Base-by-base conservation (phyloP, 2,329 filamentous ascomycete species). In the Clonostachys chloroleuca region DNA sequence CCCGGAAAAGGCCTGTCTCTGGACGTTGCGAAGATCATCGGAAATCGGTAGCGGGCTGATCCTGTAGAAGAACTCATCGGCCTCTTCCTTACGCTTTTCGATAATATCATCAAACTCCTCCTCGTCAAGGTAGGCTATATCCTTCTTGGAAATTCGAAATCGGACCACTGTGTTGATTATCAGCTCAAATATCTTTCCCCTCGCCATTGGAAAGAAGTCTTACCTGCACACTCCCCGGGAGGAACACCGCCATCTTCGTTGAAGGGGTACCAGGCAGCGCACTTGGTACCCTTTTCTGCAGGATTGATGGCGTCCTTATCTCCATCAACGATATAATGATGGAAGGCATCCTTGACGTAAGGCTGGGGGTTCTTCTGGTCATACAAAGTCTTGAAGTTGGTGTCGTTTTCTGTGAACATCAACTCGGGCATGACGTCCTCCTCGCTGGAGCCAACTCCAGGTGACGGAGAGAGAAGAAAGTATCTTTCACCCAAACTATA, bases 311-410 rank as follows among this genome's bases (percentile, higher is more conserved):
- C 89, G 16, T 73, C 80, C 68, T 89, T 87, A 62, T 96, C 83
- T 24, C 84, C 81, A 49, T 94, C 79, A 42, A 96, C 88, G 50
- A 97, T 91, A 59, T 89, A 81, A 53, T 87, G 79, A 64, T 97
- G 92, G 68, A 97, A 96, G 12, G 89, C 94, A 66, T 97, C 92
- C 69, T 97, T 97, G 63, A 96, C 91, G 58, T 91, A 96, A 0
- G 84, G 82, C 35, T 86, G 82, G 56, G 84, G 80, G 65, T 97
- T 97, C 64, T 89, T 73, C 43, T 85, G 84, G 5, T 77, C 78
- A 67, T 94, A 96, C 2, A 97, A 76, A 12, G 74, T 68, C 52
- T 91, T 76, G 63, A 83, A 86, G 63, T 97, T 97, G 57, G 89
- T 95, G 59, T 97, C 92, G 60, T 97, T 97, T 58, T 96, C 92